Evolutionary conservation across 192 early-diverging fungal genomes (phyloP), one percentile per base, ranked within the genome.

Genomic region (Podila verticillata): DNA sequence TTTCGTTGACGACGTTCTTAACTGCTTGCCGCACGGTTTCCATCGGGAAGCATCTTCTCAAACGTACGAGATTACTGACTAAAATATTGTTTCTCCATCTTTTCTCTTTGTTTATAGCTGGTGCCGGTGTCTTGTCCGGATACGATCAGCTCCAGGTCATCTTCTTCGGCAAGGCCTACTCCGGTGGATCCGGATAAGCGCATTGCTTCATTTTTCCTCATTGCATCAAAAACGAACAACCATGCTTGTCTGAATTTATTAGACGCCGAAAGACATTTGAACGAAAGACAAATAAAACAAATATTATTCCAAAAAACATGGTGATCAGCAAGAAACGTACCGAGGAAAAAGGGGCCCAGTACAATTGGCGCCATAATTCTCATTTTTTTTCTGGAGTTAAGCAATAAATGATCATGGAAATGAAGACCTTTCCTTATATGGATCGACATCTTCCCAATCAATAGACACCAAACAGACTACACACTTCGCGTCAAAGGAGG

Each of bases 81-180:
- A 6, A n/a, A n/a, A n/a, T 22, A 1, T 51, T 8, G 17, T 20
- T 51, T 15, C 7, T 51, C 22, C 7, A 0, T 51, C 20, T 51
- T 51, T 19, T 51, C 44, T 47, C 15, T 47, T 15, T n/a, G n/a
- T 47, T 15, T 15, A 47, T 47, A 47, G 44, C 44, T 47, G 97
- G 94, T 91, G 95, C 97, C 71, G 90, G 93, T 88, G 97, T 97
- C 69, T 72, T 87, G 58, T 85, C 91, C 93, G 83, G 92, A 90
- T 87, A 88, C 83, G 93, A 90, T 86, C 73, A 93, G 85, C 85
- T 92, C 79, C 88, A 92, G 87, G 68, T 75, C 66, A 36, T 72
- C 66, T 66, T 84, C 71, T 68, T 83, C 44, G 82, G 77, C 36
- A 81, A 81, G 59, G 75, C 70, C 24, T 81, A 77, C 66, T 56